These are phyloP conservation scores for Chytriomyces confervae DNA, from an alignment of 192 early-diverging fungal species.

Conservation along the genomic window DNA sequence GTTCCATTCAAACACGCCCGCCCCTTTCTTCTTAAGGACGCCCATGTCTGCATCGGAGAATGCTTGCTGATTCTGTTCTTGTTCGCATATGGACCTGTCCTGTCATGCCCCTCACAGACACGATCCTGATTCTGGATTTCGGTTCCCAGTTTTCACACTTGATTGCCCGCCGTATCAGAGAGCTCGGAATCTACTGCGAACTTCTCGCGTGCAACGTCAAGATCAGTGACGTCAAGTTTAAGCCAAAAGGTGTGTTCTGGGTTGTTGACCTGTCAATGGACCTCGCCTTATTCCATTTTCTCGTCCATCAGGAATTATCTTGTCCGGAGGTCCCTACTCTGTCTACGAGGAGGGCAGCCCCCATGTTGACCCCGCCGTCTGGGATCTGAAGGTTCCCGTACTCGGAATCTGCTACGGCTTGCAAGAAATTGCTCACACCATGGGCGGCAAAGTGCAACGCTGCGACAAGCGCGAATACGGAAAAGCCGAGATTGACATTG, in stretches of 20 bases:
- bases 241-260: conserved; percentile 77
- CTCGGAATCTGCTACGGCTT: conserved; percentile 99
- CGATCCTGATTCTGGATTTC: conserved; percentile 98
- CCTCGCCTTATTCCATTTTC: conserved; percentile 14
- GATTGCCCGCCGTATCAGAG: conserved; percentile 93
- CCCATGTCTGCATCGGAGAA: too few relatives aligned
- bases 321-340: conserved; percentile 96
- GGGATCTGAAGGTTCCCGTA: conserved; percentile 86
- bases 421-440: conserved; percentile 92
- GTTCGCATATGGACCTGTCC: too few relatives aligned
- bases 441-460: conserved; percentile 86
- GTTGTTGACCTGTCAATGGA: conserved; percentile 5
- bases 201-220: conserved; percentile 96
- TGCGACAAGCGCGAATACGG: conserved; percentile 96
- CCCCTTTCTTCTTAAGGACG: neutral
- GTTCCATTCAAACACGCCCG: neutral
- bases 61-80: too few relatives aligned
- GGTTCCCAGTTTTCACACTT: conserved; percentile 99
- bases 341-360: conserved; percentile 95
- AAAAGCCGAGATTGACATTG: conserved; percentile 77
- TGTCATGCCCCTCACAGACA: conserved; percentile 60
- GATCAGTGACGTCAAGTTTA: conserved; percentile 88
- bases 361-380: conserved; percentile 90
- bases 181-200: conserved; percentile 99
- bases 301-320: conserved; percentile 73